Base-by-base conservation (phyloP, 306 rosid genomes). In the Abrus precatorius region DNA sequence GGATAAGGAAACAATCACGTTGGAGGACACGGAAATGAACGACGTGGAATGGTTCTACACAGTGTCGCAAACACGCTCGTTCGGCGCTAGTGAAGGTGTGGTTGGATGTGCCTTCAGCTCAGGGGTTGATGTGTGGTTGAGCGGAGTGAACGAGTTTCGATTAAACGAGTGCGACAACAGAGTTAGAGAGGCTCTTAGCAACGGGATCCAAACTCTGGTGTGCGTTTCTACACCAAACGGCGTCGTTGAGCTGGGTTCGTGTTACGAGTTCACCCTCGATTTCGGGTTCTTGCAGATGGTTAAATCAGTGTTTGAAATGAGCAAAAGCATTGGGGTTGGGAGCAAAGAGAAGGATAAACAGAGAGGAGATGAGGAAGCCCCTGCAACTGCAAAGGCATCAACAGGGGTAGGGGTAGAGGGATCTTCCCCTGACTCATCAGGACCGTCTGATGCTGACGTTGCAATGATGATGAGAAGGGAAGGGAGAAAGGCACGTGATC, bases 181-280 rank as follows among this genome's bases (percentile, higher is more conserved):
- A 84, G 87, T 82, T 1, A 65, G 80, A 59, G 87, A 89, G 77
- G 92, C 90, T 2, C 50, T 72, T 1, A 13, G 49, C 12, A 84
- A 76, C 9, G 74, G 90, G 30, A 66, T 89, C 83, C 84, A 70
- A 4, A 84, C 92, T 11, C 40, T 89, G 48, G 83, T 84, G 27
- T 89, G 78, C 45, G 59, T 89, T 45, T 69, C 84, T 1, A 80
- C 77, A 11, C 61, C 86, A 0, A 6, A 7, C 49, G 92, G 92
- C 9, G 90, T 84, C 1, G 61, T 89, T 29, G 90, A 89, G 67
- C 29, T 89, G 12, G 92, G 87, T 43, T 86, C 92, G 47, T 50
- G 54, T 41, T 70, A 84, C 3, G 29, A 77, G 77, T 69, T 84
- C 34, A 44, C 38, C 14, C 76, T 82, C 27, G 87, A 84, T 32